Evolutionary conservation across 768 basidiomycete species (phyloP).

Genomic region (Kwoniella bestiolae): DNA sequence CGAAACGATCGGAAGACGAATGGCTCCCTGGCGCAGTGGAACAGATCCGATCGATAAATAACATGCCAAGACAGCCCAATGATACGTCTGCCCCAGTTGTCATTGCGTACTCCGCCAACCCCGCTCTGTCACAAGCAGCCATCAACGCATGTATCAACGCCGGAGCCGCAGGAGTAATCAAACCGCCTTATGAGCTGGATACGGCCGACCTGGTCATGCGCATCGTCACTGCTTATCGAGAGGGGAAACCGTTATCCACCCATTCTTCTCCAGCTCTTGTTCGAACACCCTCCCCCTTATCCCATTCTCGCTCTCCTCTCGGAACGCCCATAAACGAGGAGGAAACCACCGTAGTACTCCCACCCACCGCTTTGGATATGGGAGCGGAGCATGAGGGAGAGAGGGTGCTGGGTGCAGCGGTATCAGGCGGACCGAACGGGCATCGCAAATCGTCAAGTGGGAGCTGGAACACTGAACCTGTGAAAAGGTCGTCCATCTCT

Average conservation of each 20-base stretch:
- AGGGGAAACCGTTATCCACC: conserved; percentile 26
- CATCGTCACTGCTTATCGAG: conserved; percentile 37
- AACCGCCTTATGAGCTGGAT: conserved; percentile 51
- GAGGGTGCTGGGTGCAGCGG: conserved; percentile 33
- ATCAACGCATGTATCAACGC: conserved; percentile 45
- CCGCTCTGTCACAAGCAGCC: conserved; percentile 39
- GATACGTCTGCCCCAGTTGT: conserved; percentile 30
- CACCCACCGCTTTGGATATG: conserved; percentile 42
- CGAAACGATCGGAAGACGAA: conserved; percentile 51
- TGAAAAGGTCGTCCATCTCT: conserved; percentile 11
- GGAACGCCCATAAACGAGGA: background rate
- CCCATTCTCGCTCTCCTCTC: background rate
- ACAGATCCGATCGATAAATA: conserved; percentile 37
- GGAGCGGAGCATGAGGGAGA: conserved; percentile 49
- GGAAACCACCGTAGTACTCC: conserved; percentile 33
- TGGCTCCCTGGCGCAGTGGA: conserved; percentile 53
- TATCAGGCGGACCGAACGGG: conserved; percentile 3
- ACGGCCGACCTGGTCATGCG: conserved; percentile 36
- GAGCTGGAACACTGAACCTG: conserved; percentile 17
- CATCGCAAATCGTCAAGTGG: conserved; percentile 19
- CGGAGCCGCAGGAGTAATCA: conserved; percentile 53
- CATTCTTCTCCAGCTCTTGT: background rate
- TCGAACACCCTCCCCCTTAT: conserved; percentile 12
- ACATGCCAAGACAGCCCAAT: conserved; percentile 30
- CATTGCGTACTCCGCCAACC: conserved; percentile 56